Evolutionary conservation across 1,139 yeast species (phyloP).

Genomic region (Geotrichum klebahnii): DNA sequence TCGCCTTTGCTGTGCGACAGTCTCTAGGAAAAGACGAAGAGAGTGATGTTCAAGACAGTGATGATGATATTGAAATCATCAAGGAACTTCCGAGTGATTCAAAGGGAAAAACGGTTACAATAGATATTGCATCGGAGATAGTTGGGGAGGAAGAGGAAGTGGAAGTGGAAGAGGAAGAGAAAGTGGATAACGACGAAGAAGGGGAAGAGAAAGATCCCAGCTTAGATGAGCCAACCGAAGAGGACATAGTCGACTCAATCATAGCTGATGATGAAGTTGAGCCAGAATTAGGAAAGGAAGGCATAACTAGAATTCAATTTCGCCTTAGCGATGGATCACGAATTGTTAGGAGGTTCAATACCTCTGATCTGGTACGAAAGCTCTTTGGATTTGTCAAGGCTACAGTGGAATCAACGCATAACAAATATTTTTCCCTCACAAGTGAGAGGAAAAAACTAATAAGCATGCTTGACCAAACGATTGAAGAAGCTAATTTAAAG

Average conservation of each 20-base stretch:
- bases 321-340: conserved; percentile 84
- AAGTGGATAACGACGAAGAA: background rate
- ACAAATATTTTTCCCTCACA: conserved; percentile 55
- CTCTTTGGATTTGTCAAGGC: conserved; percentile 59
- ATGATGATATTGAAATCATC: conserved; percentile 21
- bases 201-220: conserved; percentile 1
- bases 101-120: background rate
- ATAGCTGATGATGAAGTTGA: conserved; percentile 53
- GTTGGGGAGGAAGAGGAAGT: background rate
- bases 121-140: background rate
- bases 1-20: conserved; percentile 70
- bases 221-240: conserved; percentile 27
- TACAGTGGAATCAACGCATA: conserved; percentile 48
- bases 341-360: conserved; percentile 64
- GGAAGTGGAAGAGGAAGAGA: background rate
- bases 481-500: conserved; percentile 72
- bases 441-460: conserved; percentile 56
- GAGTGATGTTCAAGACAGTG: conserved; percentile 30
- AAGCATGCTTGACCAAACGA: conserved; percentile 53
- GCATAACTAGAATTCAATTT: conserved; percentile 79
- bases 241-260: conserved; percentile 46
- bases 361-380: conserved; percentile 54
- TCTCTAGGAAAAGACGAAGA: conserved; percentile 48
- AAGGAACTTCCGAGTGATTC: background rate
- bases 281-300: conserved; percentile 43